Conservation (phyloP, 352 stramenopile species). For the Phytophthora fragariae region DNA sequence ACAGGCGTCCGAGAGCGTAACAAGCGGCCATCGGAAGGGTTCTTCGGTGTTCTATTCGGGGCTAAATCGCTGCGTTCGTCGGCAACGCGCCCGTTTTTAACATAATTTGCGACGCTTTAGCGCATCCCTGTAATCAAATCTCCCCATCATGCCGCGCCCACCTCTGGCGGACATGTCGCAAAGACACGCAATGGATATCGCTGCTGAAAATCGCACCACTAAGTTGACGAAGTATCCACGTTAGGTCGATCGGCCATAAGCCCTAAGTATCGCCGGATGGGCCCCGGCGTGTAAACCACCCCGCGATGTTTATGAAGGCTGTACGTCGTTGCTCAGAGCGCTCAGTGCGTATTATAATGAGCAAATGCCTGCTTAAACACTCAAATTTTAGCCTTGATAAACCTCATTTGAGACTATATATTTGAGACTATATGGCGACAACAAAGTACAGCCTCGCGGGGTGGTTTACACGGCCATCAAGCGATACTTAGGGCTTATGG, state of each 20-base stretch:
- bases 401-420: no score
- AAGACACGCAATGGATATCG: conserved; percentile 16
- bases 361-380: no score
- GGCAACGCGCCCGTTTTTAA: conserved; percentile 6
- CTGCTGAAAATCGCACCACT: conserved; percentile 10
- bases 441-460: no score
- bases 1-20: conserved; percentile 30
- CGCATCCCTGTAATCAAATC: conserved; percentile 28
- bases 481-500: neutral
- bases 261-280: neutral
- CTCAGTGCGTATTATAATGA: no score
- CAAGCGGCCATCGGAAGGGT: conserved; percentile 10
- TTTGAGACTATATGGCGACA: no score
- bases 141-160: conserved; percentile 5
- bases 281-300: no score
- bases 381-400: no score
- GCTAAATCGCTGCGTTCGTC: conserved; percentile 12
- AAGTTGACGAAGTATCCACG: conserved; percentile 33
- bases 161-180: conserved; percentile 18
- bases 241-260: neutral
- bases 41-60: conserved; percentile 27
- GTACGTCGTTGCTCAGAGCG: neutral
- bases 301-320: no score
- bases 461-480: no score
- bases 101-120: conserved; percentile 13